Conservation (phyloP, 2,329 filamentous ascomycete genomes). For the Fusarium lateritium region DNA sequence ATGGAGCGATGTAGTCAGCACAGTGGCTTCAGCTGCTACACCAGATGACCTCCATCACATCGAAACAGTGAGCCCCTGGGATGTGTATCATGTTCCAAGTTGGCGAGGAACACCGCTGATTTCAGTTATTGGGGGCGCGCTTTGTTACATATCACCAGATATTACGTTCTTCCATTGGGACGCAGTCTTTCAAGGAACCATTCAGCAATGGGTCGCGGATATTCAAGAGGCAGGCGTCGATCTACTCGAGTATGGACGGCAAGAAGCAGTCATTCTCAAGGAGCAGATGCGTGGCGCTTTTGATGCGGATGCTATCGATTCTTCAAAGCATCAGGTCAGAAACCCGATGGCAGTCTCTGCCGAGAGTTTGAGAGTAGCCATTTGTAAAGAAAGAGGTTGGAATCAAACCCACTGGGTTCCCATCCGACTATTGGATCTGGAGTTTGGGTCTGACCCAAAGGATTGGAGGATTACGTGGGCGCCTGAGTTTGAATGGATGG, state of each 20-base stretch:
- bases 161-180: slow-evolving; percentile 40
- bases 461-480: slow-evolving; percentile 50
- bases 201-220: slow-evolving; percentile 38
- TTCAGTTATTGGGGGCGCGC: slow-evolving; percentile 46
- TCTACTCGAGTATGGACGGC: slow-evolving; percentile 43
- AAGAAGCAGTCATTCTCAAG: slow-evolving; percentile 17
- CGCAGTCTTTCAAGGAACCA: slow-evolving; percentile 11
- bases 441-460: slow-evolving; percentile 12
- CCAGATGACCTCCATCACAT: slow-evolving; percentile 25
- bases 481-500: slow-evolving; percentile 48
- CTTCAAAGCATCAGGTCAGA: no score
- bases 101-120: slow-evolving; percentile 46
- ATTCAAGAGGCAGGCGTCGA: slow-evolving; percentile 38
- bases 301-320: slow-evolving; percentile 34
- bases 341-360: no score
- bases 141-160: slow-evolving; percentile 45
- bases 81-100: slow-evolving; percentile 36
- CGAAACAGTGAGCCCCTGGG: slow-evolving; percentile 43
- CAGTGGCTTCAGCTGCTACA: slow-evolving; percentile 1
- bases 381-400: not conserved
- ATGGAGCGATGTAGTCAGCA: slow-evolving; percentile 21
- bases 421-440: slow-evolving; percentile 39
- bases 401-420: slow-evolving; percentile 43
- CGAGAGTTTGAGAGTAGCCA: no score
- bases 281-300: slow-evolving; percentile 24